Base-by-base conservation (phyloP, 148 eudicot genomes). In the Amaranthus palmeri region DNA sequence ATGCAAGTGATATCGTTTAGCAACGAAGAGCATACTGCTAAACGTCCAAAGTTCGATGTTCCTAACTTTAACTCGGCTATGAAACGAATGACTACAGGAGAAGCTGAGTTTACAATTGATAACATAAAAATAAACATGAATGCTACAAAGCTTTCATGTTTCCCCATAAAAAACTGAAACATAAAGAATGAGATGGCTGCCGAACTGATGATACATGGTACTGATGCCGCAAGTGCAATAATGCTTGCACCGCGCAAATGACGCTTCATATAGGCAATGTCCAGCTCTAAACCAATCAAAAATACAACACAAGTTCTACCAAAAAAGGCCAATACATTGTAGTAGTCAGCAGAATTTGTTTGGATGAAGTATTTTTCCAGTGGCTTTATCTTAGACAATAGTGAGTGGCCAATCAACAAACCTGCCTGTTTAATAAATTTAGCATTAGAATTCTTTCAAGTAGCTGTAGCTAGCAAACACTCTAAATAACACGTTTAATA, bases 231-330 rank as follows among this genome's bases (percentile, higher is more conserved):
- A 44, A 61, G 59, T 2, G 93, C 88, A 8, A 91, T 53, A 9
- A 83, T 72, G 76, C 62, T 60, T 7, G 93, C 90, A 61, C 81
- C 78, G 5, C 86, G 91, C 4, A 89, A 50, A 68, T 90, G 88
- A 5, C 92, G 91, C 65, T 61, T 70, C 59, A 90, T 57, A 70
- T 81, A 95, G 8, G 86, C 82, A n/a, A 91, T 66, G 50, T 95
- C 99, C 8, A 86, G 77, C 68, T 91, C 97, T 43, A 95, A 92
- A 18, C 99, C 99, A 8, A 95, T 85, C 41, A 91, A 72, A 77
- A 91, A 95, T 83, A 95, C 90, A 55, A 95, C 83, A 40, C 83
- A 78, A 12, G 89, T 89, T 42, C 99, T 84, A n/a, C 90, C 78
- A 42, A 86, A 88, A 59, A 95, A 77, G 5, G 92, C 85, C 78